These are phyloP conservation scores for Stereum hirsutum DNA, from an alignment of 1,284 basidiomycete genomes.

Conservation along the genomic window DNA sequence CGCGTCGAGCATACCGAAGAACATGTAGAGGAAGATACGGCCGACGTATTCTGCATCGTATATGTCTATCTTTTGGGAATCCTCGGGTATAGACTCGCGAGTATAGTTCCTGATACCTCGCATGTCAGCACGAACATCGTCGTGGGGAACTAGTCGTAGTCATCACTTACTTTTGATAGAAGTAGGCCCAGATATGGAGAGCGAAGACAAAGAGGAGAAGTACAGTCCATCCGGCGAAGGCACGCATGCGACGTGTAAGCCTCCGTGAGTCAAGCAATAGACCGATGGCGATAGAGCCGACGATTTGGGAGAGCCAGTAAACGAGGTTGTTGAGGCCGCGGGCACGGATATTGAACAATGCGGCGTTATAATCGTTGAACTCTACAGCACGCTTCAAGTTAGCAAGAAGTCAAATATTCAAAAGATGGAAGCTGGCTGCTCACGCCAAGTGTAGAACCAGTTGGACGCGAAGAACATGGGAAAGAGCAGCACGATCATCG, in stretches of 20 bases:
- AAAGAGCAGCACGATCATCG: slow-evolving; percentile 39
- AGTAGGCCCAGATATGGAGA: slow-evolving; percentile 60
- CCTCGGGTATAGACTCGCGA: slow-evolving; percentile 32
- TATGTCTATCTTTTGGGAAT: slow-evolving; percentile 41
- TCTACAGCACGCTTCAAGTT: slow-evolving; percentile 24
- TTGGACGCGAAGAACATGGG: slow-evolving; percentile 57
- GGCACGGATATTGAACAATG: slow-evolving; percentile 58
- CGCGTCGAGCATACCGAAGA: slow-evolving; percentile 41
- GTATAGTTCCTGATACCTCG: slow-evolving; percentile 41
- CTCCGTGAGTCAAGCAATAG: slow-evolving; percentile 47
- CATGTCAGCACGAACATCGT: neutral
- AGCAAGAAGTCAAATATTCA: neutral
- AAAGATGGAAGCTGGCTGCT: slow-evolving; percentile 12
- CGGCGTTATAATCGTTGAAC: slow-evolving; percentile 59
- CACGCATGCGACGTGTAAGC: slow-evolving; percentile 49
- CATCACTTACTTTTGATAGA: slow-evolving; percentile 51
- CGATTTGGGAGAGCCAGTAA: slow-evolving; percentile 61
- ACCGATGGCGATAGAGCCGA: slow-evolving; percentile 56
- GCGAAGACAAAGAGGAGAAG: slow-evolving; percentile 53
- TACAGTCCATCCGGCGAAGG: slow-evolving; percentile 52
- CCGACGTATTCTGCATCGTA: slow-evolving; percentile 40
- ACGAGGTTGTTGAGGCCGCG: slow-evolving; percentile 59
- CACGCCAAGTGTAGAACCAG: slow-evolving; percentile 74
- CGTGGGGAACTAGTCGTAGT: neutral
- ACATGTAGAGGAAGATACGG: slow-evolving; percentile 49